Evolutionary conservation across 2,329 filamentous ascomycete genomes (phyloP).

Genomic region (Fusarium dlaminii): DNA sequence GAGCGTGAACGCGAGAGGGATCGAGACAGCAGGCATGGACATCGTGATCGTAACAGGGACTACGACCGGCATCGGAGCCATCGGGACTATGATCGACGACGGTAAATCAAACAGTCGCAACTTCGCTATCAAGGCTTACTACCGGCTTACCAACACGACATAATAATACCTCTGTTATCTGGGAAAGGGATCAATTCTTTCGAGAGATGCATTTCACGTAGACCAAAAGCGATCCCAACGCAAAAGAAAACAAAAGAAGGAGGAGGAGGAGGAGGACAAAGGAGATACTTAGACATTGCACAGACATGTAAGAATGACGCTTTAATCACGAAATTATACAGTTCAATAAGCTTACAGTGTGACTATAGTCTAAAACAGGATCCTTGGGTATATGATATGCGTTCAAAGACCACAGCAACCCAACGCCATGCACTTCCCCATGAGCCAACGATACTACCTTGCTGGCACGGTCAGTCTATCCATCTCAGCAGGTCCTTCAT

Average conservation of each 20-base stretch:
- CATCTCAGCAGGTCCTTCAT: not conserved
- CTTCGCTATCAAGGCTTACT: not conserved
- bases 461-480: constrained; percentile 17
- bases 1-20: constrained; percentile 52
- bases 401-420: constrained; percentile 10
- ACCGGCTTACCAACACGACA: not conserved
- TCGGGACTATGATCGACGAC: constrained; percentile 36
- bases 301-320: constrained; percentile 11
- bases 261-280: not conserved
- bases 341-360: constrained; percentile 27
- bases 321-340: not conserved
- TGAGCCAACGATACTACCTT: constrained; percentile 13
- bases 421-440: constrained; percentile 20
- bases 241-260: not conserved
- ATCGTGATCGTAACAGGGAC: constrained; percentile 45
- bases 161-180: not conserved
- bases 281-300: not conserved
- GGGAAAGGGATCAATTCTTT: not conserved
- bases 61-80: constrained; percentile 36
- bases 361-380: constrained; percentile 15
- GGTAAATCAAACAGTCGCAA: constrained; percentile 18
- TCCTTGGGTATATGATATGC: constrained; percentile 19
- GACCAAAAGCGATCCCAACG: not conserved
- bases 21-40: constrained; percentile 49
- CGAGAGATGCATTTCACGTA: constrained; percentile 4